Base-by-base conservation (phyloP, 495 filamentous ascomycete species). In the Tetracladium marchalianum region DNA sequence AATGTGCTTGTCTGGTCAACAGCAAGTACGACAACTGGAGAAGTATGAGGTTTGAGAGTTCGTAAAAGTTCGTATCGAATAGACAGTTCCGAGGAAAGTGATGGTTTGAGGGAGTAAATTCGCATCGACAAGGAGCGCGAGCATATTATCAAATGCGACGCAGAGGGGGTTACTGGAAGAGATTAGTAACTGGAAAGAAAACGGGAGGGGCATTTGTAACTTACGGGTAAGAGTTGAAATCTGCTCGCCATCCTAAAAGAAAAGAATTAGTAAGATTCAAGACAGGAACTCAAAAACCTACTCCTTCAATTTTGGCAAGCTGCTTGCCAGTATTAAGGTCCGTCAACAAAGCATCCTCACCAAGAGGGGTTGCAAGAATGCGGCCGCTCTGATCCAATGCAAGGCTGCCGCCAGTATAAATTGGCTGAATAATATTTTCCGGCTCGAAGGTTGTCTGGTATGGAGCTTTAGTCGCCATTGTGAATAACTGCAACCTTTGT, bases 71-170 rank as follows among this genome's bases (percentile, higher is more conserved):
- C 72, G 8, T 81, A 63, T 39, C 81, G 76, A 41, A 94, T 70
- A 5, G 55, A 62, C 35, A 61, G 58, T 49, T 69, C 70, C 42
- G 60, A 60, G 27, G 70, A 70, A 46, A 74, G 72, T 31, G 75
- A 76, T 15, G 69, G 66, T 11, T 75, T 68, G 18, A 99, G 72
- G 31, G 80, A 62, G 68, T 89, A 96, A 50, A 95, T 87, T 50
- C 84, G 84, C 89, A 96, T 92, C 13, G 87, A 88, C 54, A 96
- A 72, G 2, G 90, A 96, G 34, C 92, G 81, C 4, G 92, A 97
- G 68, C 90, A 96, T 57, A 87, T 67, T 51, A 95, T 78, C 37
- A 95, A 72, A 63, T 95, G 86, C 10, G 87, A 89, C 11, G 78
- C 87, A 35, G 84, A 84, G 1, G 90, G 88, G 1, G 93, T 90